These are phyloP conservation scores for Apophysomyces trapeziformis DNA, from an alignment of 371 early-diverging fungal genomes.

Conservation along the genomic window DNA sequence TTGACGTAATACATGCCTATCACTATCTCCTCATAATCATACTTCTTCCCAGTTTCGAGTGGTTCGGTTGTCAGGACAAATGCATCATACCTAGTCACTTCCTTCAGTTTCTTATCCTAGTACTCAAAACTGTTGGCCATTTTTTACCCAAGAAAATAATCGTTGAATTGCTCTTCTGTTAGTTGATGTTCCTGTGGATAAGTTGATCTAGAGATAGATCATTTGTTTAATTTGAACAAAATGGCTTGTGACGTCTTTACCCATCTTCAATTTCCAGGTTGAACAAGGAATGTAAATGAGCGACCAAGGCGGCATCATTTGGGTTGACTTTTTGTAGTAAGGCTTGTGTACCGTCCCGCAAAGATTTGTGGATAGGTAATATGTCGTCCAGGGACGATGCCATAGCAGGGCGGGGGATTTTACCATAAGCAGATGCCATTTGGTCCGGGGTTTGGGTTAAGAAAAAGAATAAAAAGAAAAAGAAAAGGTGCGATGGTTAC, in stretches of 20 bases:
- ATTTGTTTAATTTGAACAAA: neutral
- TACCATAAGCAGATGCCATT: conserved; percentile 72
- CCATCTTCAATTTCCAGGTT: conserved; percentile 71
- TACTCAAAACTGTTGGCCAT: no score
- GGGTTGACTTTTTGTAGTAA: conserved; percentile 37
- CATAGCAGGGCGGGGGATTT: conserved; percentile 50
- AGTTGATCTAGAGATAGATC: conserved; percentile 48
- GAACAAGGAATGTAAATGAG: conserved; percentile 58
- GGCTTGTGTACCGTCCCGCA: conserved; percentile 36
- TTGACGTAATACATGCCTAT: conserved; percentile 79
- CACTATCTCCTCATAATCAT: conserved; percentile 46
- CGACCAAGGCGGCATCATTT: conserved; percentile 36
- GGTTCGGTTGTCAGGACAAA: conserved; percentile 55
- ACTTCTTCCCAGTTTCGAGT: conserved; percentile 26
- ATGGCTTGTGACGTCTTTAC: conserved; percentile 17
- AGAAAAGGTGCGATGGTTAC: conserved; percentile 4
- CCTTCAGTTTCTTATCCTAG: neutral
- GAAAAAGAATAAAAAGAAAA: conserved; percentile 13
- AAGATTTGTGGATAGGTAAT: conserved; percentile 51
- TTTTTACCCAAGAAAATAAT: conserved; percentile 56
- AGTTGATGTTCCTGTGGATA: conserved; percentile 73
- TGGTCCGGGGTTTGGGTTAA: no score
- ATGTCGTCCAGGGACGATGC: conserved; percentile 30
- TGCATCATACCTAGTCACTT: conserved; percentile 49
- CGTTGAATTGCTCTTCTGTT: conserved; percentile 51